A percentile compares a stretch with the other conserved stretches of the same genome.
phyloP scores from a whole-genome alignment of 192 early-diverging fungal species.

The Cladochytrium replicatum region DNA sequence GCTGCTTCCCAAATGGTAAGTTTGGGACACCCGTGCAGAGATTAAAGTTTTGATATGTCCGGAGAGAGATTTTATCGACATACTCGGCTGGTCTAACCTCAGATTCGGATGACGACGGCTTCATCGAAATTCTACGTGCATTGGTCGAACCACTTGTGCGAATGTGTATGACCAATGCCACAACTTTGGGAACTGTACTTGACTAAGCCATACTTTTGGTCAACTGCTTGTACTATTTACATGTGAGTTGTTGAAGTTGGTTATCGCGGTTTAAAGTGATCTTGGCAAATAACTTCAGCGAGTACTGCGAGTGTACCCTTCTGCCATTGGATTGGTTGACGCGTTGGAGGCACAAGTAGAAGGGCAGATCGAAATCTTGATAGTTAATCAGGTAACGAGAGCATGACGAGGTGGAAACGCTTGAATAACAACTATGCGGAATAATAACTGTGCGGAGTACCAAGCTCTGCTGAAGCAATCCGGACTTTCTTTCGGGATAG shows the following conservation, averaged over 20 bases:
- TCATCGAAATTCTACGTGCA: slow-evolving; percentile 54
- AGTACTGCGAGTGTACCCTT: no score
- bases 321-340: slow-evolving; percentile 44
- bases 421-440: no score
- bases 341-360: slow-evolving; percentile 52
- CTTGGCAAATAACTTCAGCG: no score
- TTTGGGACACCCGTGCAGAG: no score
- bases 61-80: slow-evolving; percentile 72
- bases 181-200: slow-evolving; percentile 32
- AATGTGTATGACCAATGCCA: slow-evolving; percentile 52
- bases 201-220: slow-evolving; percentile 65
- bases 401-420: slow-evolving; percentile 37
- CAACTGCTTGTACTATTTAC: slow-evolving; percentile 65
- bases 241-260: no score
- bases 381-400: slow-evolving; percentile 51
- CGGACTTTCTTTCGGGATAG: slow-evolving; percentile 41
- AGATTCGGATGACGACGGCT: slow-evolving; percentile 45
- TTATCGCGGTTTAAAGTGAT: no score
- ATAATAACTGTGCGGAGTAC: no score
- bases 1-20: slow-evolving; percentile 56
- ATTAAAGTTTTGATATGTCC: no score
- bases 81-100: slow-evolving; percentile 60
- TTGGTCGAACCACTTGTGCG: slow-evolving; percentile 65
- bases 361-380: slow-evolving; percentile 49
- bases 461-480: slow-evolving; percentile 58